Conservation (phyloP, 345 rosid genomes). For the Gossypium raimondii region DNA sequence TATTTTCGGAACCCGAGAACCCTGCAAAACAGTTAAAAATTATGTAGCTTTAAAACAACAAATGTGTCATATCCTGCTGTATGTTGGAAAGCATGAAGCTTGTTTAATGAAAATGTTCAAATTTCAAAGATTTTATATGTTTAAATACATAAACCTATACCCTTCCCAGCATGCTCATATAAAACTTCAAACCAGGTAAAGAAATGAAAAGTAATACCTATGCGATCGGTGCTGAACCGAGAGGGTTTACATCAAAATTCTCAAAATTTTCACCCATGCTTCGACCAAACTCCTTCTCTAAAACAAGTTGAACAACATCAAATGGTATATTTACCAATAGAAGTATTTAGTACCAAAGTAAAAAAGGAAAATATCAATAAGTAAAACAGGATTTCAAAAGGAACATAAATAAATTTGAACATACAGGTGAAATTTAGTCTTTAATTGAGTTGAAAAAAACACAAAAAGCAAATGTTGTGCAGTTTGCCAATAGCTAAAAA, state of each 20-base stretch:
- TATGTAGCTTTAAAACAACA: not conserved
- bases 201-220: slow-evolving; percentile 47
- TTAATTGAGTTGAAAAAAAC: not conserved
- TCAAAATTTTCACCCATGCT: slow-evolving; percentile 55
- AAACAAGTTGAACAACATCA: slow-evolving; percentile 41
- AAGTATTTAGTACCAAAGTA: not conserved
- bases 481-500: not conserved
- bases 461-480: not conserved
- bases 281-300: slow-evolving; percentile 70
- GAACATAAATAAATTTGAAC: not conserved
- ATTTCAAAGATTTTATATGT: not conserved
- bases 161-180: not conserved
- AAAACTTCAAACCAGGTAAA: not conserved
- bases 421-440: not conserved
- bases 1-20: not conserved
- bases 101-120: not conserved
- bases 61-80: not conserved
- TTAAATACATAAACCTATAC: slow-evolving; percentile 7
- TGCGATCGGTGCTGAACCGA: slow-evolving; percentile 96
- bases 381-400: not conserved
- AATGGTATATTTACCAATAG: not conserved
- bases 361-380: not conserved
- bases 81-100: not conserved
- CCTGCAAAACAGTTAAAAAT: too few relatives aligned
- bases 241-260: slow-evolving; percentile 65